Conservation (phyloP, 2,329 filamentous ascomycete species). For the Elsinoe perseae region DNA sequence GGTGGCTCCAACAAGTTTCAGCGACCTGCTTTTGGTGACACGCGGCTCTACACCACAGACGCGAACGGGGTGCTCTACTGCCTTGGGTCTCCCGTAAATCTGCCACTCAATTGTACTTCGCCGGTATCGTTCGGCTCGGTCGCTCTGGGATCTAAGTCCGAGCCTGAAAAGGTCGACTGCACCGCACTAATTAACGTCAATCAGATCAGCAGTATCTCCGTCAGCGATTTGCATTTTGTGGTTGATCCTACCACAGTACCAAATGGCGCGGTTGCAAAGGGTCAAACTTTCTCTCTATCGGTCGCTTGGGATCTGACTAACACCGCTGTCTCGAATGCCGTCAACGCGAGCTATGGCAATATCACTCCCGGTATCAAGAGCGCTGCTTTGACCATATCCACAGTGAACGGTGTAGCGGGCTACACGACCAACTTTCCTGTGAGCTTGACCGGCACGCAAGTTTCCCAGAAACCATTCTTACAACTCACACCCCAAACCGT, state of each 20-base stretch:
- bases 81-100: conserved; percentile 36
- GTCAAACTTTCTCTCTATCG: conserved; percentile 35
- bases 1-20: conserved; percentile 36
- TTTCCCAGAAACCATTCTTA: conserved; percentile 33
- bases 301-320: conserved; percentile 34
- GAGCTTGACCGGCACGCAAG: conserved; percentile 33
- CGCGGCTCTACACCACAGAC: conserved; percentile 32
- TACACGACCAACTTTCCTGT: conserved; percentile 35
- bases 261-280: conserved; percentile 30
- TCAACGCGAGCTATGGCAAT: conserved; percentile 23
- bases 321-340: conserved; percentile 19
- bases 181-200: conserved; percentile 34
- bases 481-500: conserved; percentile 32
- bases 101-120: conserved; percentile 35
- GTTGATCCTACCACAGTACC: conserved; percentile 35
- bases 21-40: conserved; percentile 37
- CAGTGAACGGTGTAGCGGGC: conserved; percentile 32
- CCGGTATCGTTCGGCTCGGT: conserved; percentile 36
- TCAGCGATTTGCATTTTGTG: conserved; percentile 33
- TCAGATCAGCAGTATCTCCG: conserved; percentile 31
- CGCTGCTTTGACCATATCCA: conserved; percentile 33
- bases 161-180: conserved; percentile 29
- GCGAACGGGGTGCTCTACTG: conserved; percentile 29
- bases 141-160: conserved; percentile 29
- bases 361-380: conserved; percentile 32